These are phyloP conservation scores for Pestalotiopsis sp. DNA, from an alignment of 2,329 filamentous ascomycete species.

Conservation along the genomic window DNA sequence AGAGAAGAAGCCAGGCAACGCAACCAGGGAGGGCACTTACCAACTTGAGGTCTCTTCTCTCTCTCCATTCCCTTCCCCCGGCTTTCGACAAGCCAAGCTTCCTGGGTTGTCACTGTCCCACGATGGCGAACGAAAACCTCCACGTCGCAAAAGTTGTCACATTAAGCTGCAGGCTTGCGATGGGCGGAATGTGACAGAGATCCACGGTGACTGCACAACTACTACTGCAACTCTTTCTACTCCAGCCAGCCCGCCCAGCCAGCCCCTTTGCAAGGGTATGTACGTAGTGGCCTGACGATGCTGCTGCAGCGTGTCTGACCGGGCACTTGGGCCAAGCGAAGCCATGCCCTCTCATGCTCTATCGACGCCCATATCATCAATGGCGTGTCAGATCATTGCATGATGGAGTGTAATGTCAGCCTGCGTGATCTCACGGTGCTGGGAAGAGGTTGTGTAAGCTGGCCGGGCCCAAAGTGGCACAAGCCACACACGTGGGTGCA, in stretches of 20 bases:
- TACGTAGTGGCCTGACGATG: background rate
- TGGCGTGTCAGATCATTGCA: slow-evolving; percentile 7
- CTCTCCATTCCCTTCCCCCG: background rate
- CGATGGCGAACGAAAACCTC: background rate
- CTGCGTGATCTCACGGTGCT: slow-evolving; percentile 4
- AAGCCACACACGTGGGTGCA: slow-evolving; percentile 10
- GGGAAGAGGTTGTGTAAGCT: background rate
- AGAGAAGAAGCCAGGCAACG: background rate
- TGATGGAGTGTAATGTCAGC: slow-evolving; percentile 9
- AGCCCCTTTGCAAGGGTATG: background rate
- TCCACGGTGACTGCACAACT: background rate
- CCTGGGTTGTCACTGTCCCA: background rate
- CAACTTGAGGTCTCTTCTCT: too few species aligned
- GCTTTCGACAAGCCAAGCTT: background rate
- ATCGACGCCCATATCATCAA: background rate
- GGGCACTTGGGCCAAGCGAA: slow-evolving; percentile 2
- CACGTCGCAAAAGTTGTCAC: background rate
- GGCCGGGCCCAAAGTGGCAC: background rate
- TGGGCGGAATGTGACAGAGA: background rate
- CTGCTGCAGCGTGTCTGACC: background rate
- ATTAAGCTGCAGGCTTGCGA: background rate
- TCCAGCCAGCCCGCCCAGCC: background rate
- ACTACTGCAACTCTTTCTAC: background rate
- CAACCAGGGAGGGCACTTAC: too few species aligned
- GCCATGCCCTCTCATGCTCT: background rate